A percentile compares a stretch with the other conserved stretches of the same genome.
phyloP scores from a whole-genome alignment of 225 moss, liverwort and hornwort species.

The Polytrichum commune region DNA sequence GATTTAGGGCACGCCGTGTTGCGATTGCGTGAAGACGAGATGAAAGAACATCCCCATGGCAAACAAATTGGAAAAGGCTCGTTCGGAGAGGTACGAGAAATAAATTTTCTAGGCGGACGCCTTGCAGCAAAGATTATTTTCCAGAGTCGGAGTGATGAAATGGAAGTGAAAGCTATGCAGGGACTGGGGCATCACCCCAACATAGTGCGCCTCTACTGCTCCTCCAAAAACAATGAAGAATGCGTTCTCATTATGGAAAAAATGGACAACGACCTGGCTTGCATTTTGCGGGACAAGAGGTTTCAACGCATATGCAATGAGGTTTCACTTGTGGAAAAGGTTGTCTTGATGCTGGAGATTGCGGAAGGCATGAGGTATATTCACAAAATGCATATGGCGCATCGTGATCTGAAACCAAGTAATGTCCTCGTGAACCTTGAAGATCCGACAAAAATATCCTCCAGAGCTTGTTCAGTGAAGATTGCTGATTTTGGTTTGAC shows the following conservation, averaged over 20 bases:
- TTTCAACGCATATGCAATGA: too few species aligned
- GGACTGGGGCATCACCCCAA: constrained; percentile 23
- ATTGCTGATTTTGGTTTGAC: constrained; percentile 26
- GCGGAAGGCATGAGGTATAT: constrained; percentile 24
- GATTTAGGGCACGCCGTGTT: background rate
- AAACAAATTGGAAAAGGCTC: constrained; percentile 6
- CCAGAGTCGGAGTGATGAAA: too few species aligned
- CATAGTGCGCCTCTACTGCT: constrained; percentile 17
- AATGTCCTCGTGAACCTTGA: constrained; percentile 24
- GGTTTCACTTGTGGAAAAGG: constrained; percentile 7
- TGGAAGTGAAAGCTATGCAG: constrained; percentile 12
- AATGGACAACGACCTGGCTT: constrained; percentile 16
- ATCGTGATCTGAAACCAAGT: constrained; percentile 19
- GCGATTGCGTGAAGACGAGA: background rate
- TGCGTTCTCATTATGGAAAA: constrained; percentile 27
- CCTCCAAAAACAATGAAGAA: background rate
- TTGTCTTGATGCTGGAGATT: constrained; percentile 25
- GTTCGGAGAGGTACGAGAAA: constrained; percentile 8
- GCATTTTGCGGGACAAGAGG: too few species aligned
- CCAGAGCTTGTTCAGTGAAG: constrained; percentile 6
- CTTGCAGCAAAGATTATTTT: constrained; percentile 21
- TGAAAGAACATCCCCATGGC: background rate
- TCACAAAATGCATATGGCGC: constrained; percentile 13
- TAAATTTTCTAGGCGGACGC: constrained; percentile 1
- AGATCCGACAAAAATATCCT: too few species aligned